phyloP scores from a whole-genome alignment of 306 rosid genomes.

The Inga leiocalycina region DNA sequence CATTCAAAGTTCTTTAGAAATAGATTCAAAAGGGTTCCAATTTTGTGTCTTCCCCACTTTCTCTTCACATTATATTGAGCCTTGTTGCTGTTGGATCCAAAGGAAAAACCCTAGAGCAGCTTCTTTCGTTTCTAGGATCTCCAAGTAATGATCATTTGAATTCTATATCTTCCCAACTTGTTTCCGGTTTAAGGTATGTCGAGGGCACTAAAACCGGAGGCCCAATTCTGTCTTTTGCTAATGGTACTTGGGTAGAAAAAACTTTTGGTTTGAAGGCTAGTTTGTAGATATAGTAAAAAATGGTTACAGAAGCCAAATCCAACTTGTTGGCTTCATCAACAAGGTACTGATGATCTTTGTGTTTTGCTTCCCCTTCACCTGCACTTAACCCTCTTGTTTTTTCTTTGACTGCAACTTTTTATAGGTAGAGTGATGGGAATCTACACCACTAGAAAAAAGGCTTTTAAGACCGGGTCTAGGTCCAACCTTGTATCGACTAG shows the following conservation, averaged over 20 bases:
- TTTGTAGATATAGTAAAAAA: neutral
- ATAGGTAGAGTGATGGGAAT: too few relatives aligned
- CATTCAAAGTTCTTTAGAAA: neutral
- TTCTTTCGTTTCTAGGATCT: neutral
- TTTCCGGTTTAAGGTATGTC: neutral
- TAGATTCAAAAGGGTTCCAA: neutral
- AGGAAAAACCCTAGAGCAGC: neutral
- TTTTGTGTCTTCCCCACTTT: slow-evolving; percentile 5
- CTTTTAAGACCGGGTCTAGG: too few relatives aligned
- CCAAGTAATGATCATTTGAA: neutral
- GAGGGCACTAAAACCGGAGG: neutral
- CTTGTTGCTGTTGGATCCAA: neutral
- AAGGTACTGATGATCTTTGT: neutral
- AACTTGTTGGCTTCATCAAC: neutral
- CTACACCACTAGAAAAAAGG: too few relatives aligned
- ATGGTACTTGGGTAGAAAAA: slow-evolving; percentile 19
- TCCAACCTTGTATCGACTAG: too few relatives aligned
- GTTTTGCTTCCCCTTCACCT: neutral
- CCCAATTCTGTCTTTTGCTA: neutral
- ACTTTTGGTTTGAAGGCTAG: slow-evolving; percentile 18
- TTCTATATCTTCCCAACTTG: neutral
- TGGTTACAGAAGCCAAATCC: slow-evolving; percentile 2
- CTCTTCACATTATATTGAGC: neutral
- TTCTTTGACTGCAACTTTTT: too few relatives aligned
- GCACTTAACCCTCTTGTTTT: neutral